These are phyloP conservation scores for Piper betle DNA, from an alignment of 164 flowering plant species.

Conservation along the genomic window DNA sequence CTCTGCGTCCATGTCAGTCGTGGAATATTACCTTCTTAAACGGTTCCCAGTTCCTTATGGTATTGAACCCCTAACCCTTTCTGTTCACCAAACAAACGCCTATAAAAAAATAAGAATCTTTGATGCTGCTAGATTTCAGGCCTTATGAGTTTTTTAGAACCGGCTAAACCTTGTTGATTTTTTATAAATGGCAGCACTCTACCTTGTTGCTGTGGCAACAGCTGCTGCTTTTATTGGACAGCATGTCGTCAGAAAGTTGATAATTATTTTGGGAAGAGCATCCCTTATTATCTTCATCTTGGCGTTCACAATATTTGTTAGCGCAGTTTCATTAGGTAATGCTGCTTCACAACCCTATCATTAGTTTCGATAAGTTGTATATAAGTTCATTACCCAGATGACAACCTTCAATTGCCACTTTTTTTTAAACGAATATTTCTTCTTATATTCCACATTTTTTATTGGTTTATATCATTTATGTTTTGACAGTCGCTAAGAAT, in stretches of 20 bases:
- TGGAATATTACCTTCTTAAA: constrained; percentile 82
- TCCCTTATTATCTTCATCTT: constrained; percentile 86
- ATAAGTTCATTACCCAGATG: too few species aligned
- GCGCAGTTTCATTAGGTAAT: constrained; percentile 78
- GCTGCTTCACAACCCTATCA: background rate
- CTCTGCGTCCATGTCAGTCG: constrained; percentile 95
- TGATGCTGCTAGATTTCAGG: background rate
- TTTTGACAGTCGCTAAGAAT: too few species aligned
- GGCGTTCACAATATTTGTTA: constrained; percentile 68
- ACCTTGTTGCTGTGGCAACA: constrained; percentile 58
- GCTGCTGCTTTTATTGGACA: constrained; percentile 86
- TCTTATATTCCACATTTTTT: too few species aligned
- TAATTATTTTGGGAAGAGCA: constrained; percentile 61
- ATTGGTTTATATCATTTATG: too few species aligned
- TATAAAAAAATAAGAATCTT: too few species aligned
- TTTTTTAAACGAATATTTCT: too few species aligned
- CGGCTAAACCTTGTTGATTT: background rate
- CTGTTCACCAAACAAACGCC: background rate
- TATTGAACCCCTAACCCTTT: constrained; percentile 6
- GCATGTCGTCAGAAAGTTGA: constrained; percentile 61
- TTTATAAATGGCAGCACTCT: constrained; percentile 40
- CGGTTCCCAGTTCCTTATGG: constrained; percentile 96
- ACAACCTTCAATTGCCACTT: too few species aligned
- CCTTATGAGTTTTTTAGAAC: background rate
- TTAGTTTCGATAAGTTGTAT: background rate